Base-by-base conservation (phyloP, 768 basidiomycete genomes). In the Boletus speciosus region DNA sequence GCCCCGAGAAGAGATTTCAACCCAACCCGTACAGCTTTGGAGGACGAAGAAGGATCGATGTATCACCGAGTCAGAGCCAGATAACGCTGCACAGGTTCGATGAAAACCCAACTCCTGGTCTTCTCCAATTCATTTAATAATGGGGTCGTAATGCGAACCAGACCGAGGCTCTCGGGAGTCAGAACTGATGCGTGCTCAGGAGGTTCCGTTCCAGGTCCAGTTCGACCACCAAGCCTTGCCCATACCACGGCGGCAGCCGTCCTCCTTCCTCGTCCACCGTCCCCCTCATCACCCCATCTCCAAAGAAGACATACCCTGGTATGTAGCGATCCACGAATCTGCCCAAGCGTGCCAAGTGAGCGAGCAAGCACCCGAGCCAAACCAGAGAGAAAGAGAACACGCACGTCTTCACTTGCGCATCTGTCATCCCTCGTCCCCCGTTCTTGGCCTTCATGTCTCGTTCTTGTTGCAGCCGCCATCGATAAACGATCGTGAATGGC, bases 291-390 rank as follows among this genome's bases (percentile, higher is more conserved):
- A 88, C 73, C 11, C 85, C 82, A 21, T 82, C 81, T 4, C 79
- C 83, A 64, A 90, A 98, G 66, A 95, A 87, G 55, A 96, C 84
- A 65, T 97, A 98, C 4, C 89, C 91, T 1, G 94, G 94, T 61
- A 98, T 93, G 69, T 97, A 97, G 5, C 95, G 84, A 69, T 93
- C 89, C 6, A 95, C 84, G 66, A 96, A 96, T 35, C 89, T 92
- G 64, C 35, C 25, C 12, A 16, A 8, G 23, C 32, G 27, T 41
- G 29, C 21, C 6, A 37, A 49, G 47, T 52, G 37, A 57, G 43
- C 8, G 21, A 49, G 29, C 35, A 4, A 11, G 23, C 14, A 44
- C 12, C 6, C 5, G 15, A 31, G 23, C 15, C 4, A 29, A 25
- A 42, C 25, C n/a, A 11, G 15, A 19, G 12, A 35, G 5, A 14